Evolutionary conservation across 1,284 basidiomycete genomes (phyloP), one percentile per base, ranked within the genome.

Genomic region (Hypsizygus ulmarius): DNA sequence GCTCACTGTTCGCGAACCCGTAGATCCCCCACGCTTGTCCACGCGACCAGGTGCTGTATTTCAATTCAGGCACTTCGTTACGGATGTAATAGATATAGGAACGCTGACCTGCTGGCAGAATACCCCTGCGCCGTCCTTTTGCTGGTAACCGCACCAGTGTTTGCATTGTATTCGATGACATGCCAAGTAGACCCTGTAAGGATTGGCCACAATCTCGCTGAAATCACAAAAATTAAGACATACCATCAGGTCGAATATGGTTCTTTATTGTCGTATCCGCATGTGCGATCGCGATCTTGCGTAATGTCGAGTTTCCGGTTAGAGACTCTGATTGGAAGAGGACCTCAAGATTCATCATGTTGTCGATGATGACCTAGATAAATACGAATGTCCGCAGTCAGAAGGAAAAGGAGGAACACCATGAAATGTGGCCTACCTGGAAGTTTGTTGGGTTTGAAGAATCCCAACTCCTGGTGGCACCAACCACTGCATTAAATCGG

Each of bases 291-390:
- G 84, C 84, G 27, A 87, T 85, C 10, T 79, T 62, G 25, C 71
- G 68, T 12, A 84, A 64, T 0, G 80, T 84, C 12, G 71, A 54
- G 58, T 87, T 84, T 2, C 77, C 74, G 0, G 80, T 84, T 14
- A 86, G 63, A 11, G 65, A 66, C 29, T 73, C 75, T 11, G 80
- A 78, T 5, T 70, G 67, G 61, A 81, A 82, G 9, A 87, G 66
- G 9, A 85, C 69, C 46, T 87, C 81, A 15, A 87, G 72, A 56
- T 84, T 87, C 81, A 87, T 85, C 83, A 87, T 84, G 59, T 85
- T 86, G 66, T 87, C 84, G 41, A 84, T 84, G 61, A 86, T 85
- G 47, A 86, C 82, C 77, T 80, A 41, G 15, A 47, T 18, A 40
- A 16, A 19, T 14, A 25, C 14, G 7, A 37, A n/a, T 14, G 28